Conservation (phyloP, 176 grass and related monocot species). For the Eragrostis nindensis region DNA sequence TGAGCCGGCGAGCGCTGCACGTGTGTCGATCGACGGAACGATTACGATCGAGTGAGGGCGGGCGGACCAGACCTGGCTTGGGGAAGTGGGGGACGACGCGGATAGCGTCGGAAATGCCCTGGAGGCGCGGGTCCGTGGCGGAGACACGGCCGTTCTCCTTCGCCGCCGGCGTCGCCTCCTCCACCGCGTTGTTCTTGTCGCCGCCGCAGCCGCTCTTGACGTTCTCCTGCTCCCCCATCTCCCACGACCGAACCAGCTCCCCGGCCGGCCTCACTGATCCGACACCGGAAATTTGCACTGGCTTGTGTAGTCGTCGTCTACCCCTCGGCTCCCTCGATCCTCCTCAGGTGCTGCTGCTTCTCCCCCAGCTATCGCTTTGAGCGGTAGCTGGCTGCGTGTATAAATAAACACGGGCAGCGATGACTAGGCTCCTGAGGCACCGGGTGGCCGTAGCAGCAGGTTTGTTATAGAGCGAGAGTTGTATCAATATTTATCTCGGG, state of each 20-base stretch:
- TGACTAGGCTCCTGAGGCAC: background rate
- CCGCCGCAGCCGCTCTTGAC: background rate
- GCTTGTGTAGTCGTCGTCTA: too few species aligned
- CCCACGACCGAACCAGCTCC: background rate
- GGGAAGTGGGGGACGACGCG: conserved; percentile 97
- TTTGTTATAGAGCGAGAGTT: background rate
- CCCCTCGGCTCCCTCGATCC: background rate
- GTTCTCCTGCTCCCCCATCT: conserved; percentile 54
- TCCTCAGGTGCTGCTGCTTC: background rate
- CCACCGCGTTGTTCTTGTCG: background rate
- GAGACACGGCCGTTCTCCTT: conserved; percentile 31
- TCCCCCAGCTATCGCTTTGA: conserved; percentile 33
- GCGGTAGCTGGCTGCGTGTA: conserved; percentile 24
- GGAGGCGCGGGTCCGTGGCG: conserved; percentile 68
- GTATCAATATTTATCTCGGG: conserved; percentile 14
- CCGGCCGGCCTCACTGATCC: background rate
- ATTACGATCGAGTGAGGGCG: background rate
- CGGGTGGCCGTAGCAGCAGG: conserved; percentile 37
- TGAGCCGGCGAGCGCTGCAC: background rate
- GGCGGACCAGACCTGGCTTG: conserved; percentile 63
- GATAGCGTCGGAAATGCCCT: conserved; percentile 79
- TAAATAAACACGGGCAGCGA: conserved; percentile 36
- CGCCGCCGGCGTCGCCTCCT: background rate
- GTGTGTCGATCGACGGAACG: background rate
- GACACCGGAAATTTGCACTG: background rate